A percentile compares a stretch with the other conserved stretches of the same genome.
Evolutionary conservation across 192 early-diverging fungal genomes (phyloP).

Genomic region (Coemansia javaensis): DNA sequence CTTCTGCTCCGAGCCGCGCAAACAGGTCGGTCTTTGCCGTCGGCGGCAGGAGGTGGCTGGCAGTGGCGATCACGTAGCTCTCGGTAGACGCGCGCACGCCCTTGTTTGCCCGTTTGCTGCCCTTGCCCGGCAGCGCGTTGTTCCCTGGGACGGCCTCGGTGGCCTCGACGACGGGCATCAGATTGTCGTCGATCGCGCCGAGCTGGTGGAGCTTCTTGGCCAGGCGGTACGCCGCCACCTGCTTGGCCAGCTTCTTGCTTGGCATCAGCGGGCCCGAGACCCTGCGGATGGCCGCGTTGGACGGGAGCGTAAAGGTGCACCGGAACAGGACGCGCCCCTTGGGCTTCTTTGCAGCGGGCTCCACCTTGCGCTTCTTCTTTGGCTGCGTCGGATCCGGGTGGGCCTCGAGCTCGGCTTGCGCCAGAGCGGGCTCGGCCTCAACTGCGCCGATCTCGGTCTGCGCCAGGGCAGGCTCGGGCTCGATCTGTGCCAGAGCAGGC

Average conservation of each 20-base stretch:
- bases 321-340: conserved; percentile 12
- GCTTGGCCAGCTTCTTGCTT: conserved; percentile 63
- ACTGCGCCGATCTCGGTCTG: no score
- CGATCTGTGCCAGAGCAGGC: no score
- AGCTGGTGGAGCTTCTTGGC: conserved; percentile 65
- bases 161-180: conserved; percentile 54
- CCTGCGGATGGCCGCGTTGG: conserved; percentile 57
- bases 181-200: conserved; percentile 68
- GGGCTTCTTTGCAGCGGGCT: conserved; percentile 4
- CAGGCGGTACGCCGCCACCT: conserved; percentile 63
- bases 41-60: background rate
- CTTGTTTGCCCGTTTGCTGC: conserved; percentile 9
- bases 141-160: conserved; percentile 6
- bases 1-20: background rate
- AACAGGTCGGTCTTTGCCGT: background rate
- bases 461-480: no score
- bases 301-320: conserved; percentile 57
- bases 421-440: no score
- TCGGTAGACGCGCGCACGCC: conserved; percentile 21
- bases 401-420: no score
- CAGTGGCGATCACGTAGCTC: conserved; percentile 12
- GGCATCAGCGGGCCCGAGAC: conserved; percentile 51
- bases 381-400: no score
- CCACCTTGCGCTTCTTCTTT: no score
- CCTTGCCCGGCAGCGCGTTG: background rate